phyloP scores from a whole-genome alignment of 2,329 filamentous ascomycete genomes.

The Gremmenia infestans region DNA sequence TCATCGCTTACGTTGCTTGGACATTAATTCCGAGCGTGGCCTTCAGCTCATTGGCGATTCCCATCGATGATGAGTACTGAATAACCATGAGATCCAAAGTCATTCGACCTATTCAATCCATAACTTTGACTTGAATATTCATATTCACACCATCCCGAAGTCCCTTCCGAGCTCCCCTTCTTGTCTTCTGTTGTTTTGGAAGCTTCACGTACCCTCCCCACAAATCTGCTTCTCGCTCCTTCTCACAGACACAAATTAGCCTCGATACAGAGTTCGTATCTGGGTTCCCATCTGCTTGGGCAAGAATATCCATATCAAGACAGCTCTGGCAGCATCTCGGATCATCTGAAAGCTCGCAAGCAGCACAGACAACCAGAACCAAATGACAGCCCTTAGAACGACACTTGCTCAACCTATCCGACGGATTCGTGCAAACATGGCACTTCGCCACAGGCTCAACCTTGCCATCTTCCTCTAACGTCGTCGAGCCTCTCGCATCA shows the following conservation, averaged over 20 bases:
- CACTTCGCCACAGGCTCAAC: conserved; percentile 27
- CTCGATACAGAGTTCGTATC: conserved; percentile 5
- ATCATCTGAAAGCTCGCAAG: conserved; percentile 20
- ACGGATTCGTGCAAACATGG: conserved; percentile 22
- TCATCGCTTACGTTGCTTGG: too few species aligned
- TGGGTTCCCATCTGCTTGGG: not conserved
- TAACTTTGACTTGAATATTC: conserved; percentile 16
- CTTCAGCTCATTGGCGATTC: not conserved
- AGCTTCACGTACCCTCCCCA: conserved; percentile 24
- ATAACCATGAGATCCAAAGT: too few species aligned
- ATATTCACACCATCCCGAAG: not conserved
- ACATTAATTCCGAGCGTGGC: too few species aligned
- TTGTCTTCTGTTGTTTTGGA: conserved; percentile 16
- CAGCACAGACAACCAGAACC: conserved; percentile 28
- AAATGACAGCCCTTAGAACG: conserved; percentile 28
- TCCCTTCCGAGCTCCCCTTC: conserved; percentile 5
- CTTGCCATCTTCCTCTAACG: conserved; percentile 7
- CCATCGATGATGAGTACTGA: not conserved
- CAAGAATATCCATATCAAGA: conserved; percentile 14
- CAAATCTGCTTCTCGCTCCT: conserved; percentile 25
- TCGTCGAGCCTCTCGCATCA: conserved; percentile 30
- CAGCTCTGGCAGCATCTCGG: conserved; percentile 29
- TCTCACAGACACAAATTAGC: conserved; percentile 29
- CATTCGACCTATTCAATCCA: not conserved
- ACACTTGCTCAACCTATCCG: conserved; percentile 30